Base-by-base conservation (phyloP, 2,329 filamentous ascomycete species). In the Colletotrichum cereale region DNA sequence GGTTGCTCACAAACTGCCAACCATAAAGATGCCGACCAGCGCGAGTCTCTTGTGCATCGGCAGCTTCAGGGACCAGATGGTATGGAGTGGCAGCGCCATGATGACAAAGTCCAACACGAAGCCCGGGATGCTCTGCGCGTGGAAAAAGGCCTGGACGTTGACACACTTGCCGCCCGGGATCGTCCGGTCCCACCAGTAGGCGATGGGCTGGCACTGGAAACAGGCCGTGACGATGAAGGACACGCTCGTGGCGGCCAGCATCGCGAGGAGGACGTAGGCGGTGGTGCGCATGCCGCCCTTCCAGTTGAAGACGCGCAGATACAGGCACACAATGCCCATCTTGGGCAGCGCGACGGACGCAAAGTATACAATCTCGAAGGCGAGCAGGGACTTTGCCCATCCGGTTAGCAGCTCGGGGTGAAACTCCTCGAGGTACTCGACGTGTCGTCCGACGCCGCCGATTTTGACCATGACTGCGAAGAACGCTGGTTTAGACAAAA, bases 191-290 rank as follows among this genome's bases (percentile, higher is more conserved):
- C 82, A 84, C 67, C 78, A 78, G 57, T 77, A 77, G 11, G 75
- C 74, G 26, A 84, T 73, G 1, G 82, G 82, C 16, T 74, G 76
- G 71, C 84, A 85, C 66, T 85, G 82, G 61, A 85, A 81, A 2
- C 69, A 72, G 3, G 69, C 69, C 38, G 67, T 72, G 67, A 66
- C 29, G 56, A 66, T 64, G 44, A 79, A 74, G 16, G 74, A 71
- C 21, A 77, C n/a, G 42, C 74, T 73, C 1, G 75, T 78, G 10
- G 74, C 71, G 18, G 63, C 73, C 5, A 76, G 67, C 24, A 74
- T 47, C 5, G 44, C 73, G 44, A 79, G 70, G 36, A 78, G 40
- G n/a, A 65, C 29, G 50, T 71, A 72, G 2, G 77, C 74, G 0
- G 40, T 53, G 24, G 11, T 56, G 1, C 76, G 74, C 74, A 75